Evolutionary conservation across 2,329 filamentous ascomycete species (phyloP).

Genomic region (Fusarium dlaminii): DNA sequence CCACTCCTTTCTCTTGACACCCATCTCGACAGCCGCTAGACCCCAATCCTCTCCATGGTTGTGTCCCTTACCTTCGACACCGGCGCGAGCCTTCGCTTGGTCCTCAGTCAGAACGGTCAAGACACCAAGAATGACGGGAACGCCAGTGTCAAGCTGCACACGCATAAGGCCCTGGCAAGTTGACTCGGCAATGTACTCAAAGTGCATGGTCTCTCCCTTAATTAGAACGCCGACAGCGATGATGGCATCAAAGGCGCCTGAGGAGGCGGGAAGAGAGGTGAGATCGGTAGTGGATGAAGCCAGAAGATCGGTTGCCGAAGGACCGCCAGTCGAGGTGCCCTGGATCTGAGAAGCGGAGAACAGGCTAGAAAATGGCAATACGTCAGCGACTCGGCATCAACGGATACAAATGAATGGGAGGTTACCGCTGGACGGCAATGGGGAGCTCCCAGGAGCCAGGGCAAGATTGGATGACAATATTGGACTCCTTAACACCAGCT

Average conservation of each 20-base stretch:
- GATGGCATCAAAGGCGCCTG: slow-evolving; percentile 86
- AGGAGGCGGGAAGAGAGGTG: slow-evolving; percentile 54
- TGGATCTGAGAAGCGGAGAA: slow-evolving; percentile 90
- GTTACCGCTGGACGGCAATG: slow-evolving; percentile 84
- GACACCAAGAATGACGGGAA: slow-evolving; percentile 92
- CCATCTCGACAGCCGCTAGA: slow-evolving; percentile 91
- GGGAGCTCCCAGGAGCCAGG: slow-evolving; percentile 96
- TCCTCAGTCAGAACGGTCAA: slow-evolving; percentile 89
- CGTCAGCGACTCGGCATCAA: slow-evolving; percentile 22
- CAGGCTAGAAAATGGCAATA: slow-evolving; percentile 61
- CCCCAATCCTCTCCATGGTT: slow-evolving; percentile 99
- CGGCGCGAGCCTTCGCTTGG: slow-evolving; percentile 86
- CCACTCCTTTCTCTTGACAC: slow-evolving; percentile 87
- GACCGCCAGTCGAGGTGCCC: slow-evolving; percentile 68
- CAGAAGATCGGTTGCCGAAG: slow-evolving; percentile 80
- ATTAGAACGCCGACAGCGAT: slow-evolving; percentile 96
- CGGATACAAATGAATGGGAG: slow-evolving; percentile 22
- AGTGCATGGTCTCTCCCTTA: slow-evolving; percentile 99
- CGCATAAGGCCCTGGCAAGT: slow-evolving; percentile 94
- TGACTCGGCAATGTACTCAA: slow-evolving; percentile 96
- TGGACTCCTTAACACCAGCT: slow-evolving; percentile 84
- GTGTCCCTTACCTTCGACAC: slow-evolving; percentile 73
- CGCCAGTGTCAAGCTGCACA: slow-evolving; percentile 86
- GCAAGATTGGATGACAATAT: slow-evolving; percentile 89
- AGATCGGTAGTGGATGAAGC: slow-evolving; percentile 75